These are phyloP conservation scores for Metarhizium guizhouense DNA, from an alignment of 2,329 filamentous ascomycete species.

Conservation along the genomic window DNA sequence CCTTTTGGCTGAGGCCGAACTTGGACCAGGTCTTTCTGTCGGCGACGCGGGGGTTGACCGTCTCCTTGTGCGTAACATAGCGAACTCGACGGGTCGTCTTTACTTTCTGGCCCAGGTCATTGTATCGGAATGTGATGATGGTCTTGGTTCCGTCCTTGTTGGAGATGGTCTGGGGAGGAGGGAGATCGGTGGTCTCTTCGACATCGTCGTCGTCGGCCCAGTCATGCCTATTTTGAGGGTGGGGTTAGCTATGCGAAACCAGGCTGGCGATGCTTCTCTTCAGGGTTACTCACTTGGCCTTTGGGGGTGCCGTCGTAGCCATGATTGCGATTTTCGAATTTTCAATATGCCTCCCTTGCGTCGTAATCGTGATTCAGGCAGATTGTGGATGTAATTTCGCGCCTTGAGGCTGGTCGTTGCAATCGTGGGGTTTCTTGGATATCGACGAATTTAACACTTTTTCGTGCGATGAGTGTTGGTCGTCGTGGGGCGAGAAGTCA, in stretches of 20 bases:
- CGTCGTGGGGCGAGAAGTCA: constrained; percentile 21
- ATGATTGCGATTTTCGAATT: constrained; percentile 19
- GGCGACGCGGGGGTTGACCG: constrained; percentile 92
- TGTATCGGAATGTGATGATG: constrained; percentile 78
- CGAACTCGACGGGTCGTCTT: constrained; percentile 96
- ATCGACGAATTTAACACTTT: constrained; percentile 30
- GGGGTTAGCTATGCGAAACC: constrained; percentile 21
- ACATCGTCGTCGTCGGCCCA: constrained; percentile 96
- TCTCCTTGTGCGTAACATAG: constrained; percentile 81
- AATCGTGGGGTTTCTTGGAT: constrained; percentile 29
- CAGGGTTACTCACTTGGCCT: constrained; percentile 28
- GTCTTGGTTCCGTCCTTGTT: constrained; percentile 99
- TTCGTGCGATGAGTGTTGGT: constrained; percentile 28
- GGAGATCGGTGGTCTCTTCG: constrained; percentile 65
- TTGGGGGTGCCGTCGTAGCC: constrained; percentile 29
- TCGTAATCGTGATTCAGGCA: not conserved
- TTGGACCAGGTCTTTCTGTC: constrained; percentile 90
- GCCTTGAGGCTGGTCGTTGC: constrained; percentile 15
- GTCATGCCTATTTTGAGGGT: constrained; percentile 49
- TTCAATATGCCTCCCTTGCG: not conserved
- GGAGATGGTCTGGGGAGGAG: constrained; percentile 76
- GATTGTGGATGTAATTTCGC: constrained; percentile 12
- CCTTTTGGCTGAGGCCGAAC: constrained; percentile 84
- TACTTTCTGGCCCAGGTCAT: constrained; percentile 90
- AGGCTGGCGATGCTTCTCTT: constrained; percentile 3